These are phyloP conservation scores for Dactylella cylindrospora DNA, from an alignment of 2,329 filamentous ascomycete species.

Conservation along the genomic window DNA sequence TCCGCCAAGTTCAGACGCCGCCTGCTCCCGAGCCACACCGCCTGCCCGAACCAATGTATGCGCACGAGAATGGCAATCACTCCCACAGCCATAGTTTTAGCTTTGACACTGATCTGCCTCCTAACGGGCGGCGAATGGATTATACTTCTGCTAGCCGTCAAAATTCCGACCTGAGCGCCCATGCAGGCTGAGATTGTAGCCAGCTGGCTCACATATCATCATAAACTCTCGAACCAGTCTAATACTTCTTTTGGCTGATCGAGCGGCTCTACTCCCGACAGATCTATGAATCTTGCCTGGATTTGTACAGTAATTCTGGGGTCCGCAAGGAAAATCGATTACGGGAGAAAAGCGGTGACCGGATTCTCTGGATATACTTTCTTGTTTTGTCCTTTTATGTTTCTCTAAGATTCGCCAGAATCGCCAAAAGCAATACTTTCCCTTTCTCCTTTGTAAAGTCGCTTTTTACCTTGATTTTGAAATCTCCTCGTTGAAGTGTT, in stretches of 20 bases:
- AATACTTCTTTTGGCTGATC: no score
- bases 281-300: no score
- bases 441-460: conserved; percentile 23
- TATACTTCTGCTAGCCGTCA: conserved; percentile 21
- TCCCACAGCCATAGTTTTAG: conserved; percentile 43
- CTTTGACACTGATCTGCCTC: conserved; percentile 23
- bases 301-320: conserved; percentile 25
- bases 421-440: conserved; percentile 22
- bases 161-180: conserved; percentile 34
- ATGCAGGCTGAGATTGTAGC: conserved; percentile 10
- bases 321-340: conserved; percentile 8
- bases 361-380: conserved; percentile 15
- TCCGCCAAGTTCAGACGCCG: conserved; percentile 69
- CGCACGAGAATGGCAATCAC: conserved; percentile 32
- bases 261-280: no score
- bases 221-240: no score
- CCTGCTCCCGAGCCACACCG: conserved; percentile 55
- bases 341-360: not conserved
- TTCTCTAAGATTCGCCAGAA: not conserved
- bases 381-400: conserved; percentile 7
- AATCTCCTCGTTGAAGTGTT: conserved; percentile 13
- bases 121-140: conserved; percentile 38
- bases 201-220: no score
- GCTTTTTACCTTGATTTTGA: conserved; percentile 8
- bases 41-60: conserved; percentile 55